A percentile compares a stretch with the other conserved stretches of the same genome.
Conservation (phyloP, 352 stramenopile genomes). For the Globisporangium nunn region DNA sequence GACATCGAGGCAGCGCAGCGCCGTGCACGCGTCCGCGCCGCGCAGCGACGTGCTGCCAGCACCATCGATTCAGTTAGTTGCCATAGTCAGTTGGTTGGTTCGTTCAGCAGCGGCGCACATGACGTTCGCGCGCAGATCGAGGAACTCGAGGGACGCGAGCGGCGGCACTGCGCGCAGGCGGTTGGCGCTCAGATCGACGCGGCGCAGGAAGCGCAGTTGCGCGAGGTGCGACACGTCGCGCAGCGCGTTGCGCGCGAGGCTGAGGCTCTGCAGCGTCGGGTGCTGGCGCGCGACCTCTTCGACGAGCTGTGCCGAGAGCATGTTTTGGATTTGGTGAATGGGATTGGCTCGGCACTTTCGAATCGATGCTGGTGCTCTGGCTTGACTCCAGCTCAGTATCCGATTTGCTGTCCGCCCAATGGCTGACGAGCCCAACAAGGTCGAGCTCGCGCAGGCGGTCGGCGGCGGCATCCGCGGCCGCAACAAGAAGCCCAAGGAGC, state of each 20-base stretch:
- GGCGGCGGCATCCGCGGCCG: constrained; percentile 47
- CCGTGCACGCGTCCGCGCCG: constrained; percentile 17
- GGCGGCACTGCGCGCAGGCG: constrained; percentile 28
- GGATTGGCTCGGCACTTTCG: not conserved
- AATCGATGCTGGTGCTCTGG: not conserved
- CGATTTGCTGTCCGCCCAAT: constrained; percentile 9
- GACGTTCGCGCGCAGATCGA: constrained; percentile 46
- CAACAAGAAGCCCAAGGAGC: constrained; percentile 23
- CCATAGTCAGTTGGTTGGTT: too few relatives aligned
- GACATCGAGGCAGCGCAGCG: constrained; percentile 33
- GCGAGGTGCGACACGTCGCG: constrained; percentile 38
- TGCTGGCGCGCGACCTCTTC: constrained; percentile 52
- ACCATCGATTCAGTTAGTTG: too few relatives aligned
- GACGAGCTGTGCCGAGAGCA: constrained; percentile 57
- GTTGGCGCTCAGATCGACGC: constrained; percentile 60
- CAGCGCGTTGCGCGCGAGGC: constrained; percentile 52
- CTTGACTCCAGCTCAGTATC: not conserved
- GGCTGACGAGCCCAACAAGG: constrained; percentile 28
- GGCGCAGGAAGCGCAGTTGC: constrained; percentile 36
- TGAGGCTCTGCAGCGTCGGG: constrained; percentile 55
- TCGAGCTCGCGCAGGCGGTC: constrained; percentile 8
- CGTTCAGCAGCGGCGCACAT: constrained; percentile 19
- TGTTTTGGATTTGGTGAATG: not conserved
- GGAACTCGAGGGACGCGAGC: constrained; percentile 22
- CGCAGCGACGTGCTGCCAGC: constrained; percentile 35